Base-by-base conservation (phyloP, 169 alveolate species). In the Babesia caballi region DNA sequence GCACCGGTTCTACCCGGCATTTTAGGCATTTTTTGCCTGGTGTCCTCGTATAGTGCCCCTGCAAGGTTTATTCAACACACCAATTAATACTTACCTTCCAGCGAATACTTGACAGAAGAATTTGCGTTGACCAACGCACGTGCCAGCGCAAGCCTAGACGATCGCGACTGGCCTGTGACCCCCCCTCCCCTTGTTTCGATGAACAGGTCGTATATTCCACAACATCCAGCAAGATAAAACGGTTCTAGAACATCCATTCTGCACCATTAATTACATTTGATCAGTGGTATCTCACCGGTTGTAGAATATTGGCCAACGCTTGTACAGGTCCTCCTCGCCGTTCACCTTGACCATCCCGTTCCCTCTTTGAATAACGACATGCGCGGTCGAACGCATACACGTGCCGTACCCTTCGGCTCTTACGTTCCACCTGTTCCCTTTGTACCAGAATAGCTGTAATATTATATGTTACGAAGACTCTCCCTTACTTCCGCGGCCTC, bases 1-100 rank as follows among this genome's bases (percentile, higher is more conserved):
- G 95, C 93, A 42, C 89, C 89, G 59, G 72, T 90, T 51, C 95
- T 40, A 0, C 95, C 95, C 3, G 95, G 95, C 95, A 91, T 91
- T 73, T 91, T 91, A 15, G 95, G 95, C 89, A 90, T 85, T 30
- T 84, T 85, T 65, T 91, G 95, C 40, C 95, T 67, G 38, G 73
- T 68, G 63, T 91, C 95, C 52, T 91, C 95, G 50, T 90, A 87
- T 15, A 91, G 76, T 41, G 91, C 85, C 58, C 80, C 89, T 63
- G 74, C 74, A 60, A 56, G 33, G 2, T 15, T 15, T 8, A 21
- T 14, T n/a, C 8, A n/a, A 4, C 35, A n/a, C 15, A 5, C 1
- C 19, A 0, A 27, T 27, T 25, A 5, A 4, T 0, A 33, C 54
- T 76, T 52, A 74, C 92, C 86, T 71, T 84, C 67, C 21, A 91